Evolutionary conservation across 1,139 yeast genomes (phyloP).

Genomic region (Geotrichum carabidarum): DNA sequence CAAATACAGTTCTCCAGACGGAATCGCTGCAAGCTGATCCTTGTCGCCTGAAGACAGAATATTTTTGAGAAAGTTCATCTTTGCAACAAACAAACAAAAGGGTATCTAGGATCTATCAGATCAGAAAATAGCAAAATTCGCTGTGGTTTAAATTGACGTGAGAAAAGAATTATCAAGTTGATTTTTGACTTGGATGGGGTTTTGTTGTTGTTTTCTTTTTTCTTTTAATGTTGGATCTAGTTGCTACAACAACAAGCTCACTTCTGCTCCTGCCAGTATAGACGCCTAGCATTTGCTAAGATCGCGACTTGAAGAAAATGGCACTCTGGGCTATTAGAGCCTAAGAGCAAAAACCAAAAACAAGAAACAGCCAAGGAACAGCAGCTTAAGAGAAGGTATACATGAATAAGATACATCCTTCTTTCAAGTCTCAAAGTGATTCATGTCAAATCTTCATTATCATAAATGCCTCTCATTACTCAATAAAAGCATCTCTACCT

Average conservation of each 20-base stretch:
- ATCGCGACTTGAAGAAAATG: too few species aligned
- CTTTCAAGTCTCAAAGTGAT: not conserved
- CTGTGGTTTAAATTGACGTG: not conserved
- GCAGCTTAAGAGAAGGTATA: not conserved
- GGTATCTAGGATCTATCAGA: not conserved
- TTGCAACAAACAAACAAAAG: not conserved
- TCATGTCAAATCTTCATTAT: not conserved
- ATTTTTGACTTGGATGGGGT: not conserved
- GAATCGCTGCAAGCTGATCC: slow-evolving; percentile 67
- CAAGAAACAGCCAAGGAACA: not conserved
- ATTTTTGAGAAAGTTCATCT: slow-evolving; percentile 74
- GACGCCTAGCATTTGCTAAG: too few species aligned
- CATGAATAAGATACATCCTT: not conserved
- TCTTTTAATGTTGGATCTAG: not conserved
- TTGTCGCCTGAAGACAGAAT: slow-evolving; percentile 58
- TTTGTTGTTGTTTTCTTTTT: not conserved
- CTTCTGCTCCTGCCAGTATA: too few species aligned
- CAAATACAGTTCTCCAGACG: slow-evolving; percentile 75
- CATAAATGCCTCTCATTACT: not conserved
- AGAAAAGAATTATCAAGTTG: not conserved
- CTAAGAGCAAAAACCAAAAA: not conserved
- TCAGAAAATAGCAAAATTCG: not conserved
- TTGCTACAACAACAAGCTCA: not conserved
- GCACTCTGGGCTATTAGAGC: too few species aligned
- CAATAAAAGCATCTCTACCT: too few species aligned